A percentile compares a stretch with the other conserved stretches of the same genome.
These are phyloP conservation scores for Creolimax fragrantissima DNA, from an alignment of 78 protist species.

Conservation along the genomic window DNA sequence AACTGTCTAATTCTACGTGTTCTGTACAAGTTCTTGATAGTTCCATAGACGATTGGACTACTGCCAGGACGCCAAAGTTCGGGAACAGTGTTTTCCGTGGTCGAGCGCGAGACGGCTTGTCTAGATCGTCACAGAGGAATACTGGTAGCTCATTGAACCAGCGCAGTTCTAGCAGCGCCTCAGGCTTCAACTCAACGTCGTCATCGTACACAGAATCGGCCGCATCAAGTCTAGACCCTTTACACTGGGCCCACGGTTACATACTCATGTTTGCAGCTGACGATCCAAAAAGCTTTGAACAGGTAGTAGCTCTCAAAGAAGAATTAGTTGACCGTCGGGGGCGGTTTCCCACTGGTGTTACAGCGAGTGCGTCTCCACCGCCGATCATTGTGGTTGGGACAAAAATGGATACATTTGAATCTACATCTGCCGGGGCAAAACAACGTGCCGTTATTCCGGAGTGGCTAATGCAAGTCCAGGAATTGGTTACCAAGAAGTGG, in stretches of 20 bases:
- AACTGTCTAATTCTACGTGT: not conserved
- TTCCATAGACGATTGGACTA: not conserved
- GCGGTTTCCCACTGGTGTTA: not conserved
- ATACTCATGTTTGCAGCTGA: not conserved
- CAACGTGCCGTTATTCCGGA: not conserved
- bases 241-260: not conserved
- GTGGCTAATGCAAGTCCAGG: not conserved
- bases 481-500: not conserved
- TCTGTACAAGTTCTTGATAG: not conserved
- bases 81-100: not conserved
- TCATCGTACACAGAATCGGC: not conserved
- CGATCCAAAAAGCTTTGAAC: not conserved
- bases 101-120: too few species aligned
- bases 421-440: not conserved
- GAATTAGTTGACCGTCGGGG: not conserved
- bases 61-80: not conserved
- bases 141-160: not conserved
- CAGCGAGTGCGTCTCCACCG: not conserved
- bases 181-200: not conserved
- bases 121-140: not conserved
- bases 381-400: not conserved
- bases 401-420: not conserved
- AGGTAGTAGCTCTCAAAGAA: not conserved
- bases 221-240: not conserved
- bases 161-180: not conserved